Evolutionary conservation across 2,329 filamentous ascomycete genomes (phyloP).

Genomic region (Cladophialophora exuberans): DNA sequence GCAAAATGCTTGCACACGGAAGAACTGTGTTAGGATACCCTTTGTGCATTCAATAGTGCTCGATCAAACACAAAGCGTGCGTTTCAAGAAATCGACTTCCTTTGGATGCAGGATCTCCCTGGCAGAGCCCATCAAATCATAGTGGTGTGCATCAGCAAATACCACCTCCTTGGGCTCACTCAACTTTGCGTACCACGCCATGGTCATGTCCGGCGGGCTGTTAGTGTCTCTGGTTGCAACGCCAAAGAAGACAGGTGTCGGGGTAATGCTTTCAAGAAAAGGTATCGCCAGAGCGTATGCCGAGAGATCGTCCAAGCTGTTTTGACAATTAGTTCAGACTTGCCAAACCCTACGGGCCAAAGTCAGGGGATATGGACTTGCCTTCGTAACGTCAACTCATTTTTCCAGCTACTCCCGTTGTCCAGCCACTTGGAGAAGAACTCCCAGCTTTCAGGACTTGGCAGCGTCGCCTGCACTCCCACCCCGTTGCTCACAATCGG

Average conservation of each 20-base stretch:
- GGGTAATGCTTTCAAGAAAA: slow-evolving; percentile 40
- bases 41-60: no score
- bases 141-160: slow-evolving; percentile 42
- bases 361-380: slow-evolving; percentile 8
- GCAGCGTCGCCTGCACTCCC: slow-evolving; percentile 36
- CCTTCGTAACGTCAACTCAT: slow-evolving; percentile 43
- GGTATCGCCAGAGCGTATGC: slow-evolving; percentile 28
- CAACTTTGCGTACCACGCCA: slow-evolving; percentile 40
- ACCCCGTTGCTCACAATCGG: slow-evolving; percentile 39
- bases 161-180: slow-evolving; percentile 44
- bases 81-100: slow-evolving; percentile 40
- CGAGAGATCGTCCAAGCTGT: slow-evolving; percentile 21
- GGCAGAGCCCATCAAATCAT: slow-evolving; percentile 41
- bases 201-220: slow-evolving; percentile 37
- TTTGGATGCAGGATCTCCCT: slow-evolving; percentile 32
- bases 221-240: slow-evolving; percentile 39
- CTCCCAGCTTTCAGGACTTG: slow-evolving; percentile 39
- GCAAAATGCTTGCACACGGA: no score
- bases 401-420: slow-evolving; percentile 42
- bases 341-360: background rate
- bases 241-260: slow-evolving; percentile 43
- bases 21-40: no score
- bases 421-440: slow-evolving; percentile 40
- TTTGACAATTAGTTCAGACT: background rate
- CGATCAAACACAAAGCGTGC: slow-evolving; percentile 12